Evolutionary conservation across 148 eudicot genomes (phyloP), one percentile per base, ranked within the genome.

Genomic region (Linanthus parryae): DNA sequence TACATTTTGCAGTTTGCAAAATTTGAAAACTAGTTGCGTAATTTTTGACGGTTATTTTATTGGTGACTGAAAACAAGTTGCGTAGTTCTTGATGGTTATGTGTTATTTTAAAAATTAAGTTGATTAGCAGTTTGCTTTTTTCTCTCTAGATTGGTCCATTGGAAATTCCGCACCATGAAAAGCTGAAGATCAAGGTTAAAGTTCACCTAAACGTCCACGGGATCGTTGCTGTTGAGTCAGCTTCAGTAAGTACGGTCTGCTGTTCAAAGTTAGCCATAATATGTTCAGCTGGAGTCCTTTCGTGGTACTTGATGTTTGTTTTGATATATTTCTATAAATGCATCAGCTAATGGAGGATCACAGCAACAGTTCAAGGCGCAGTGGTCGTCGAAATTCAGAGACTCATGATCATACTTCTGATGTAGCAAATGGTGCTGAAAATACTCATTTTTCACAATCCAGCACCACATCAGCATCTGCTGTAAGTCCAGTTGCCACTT

Each of bases 131-230:
- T n/a, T n/a, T n/a, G n/a, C n/a, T 38, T 14, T 25, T 44, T 54
- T 23, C 8, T 19, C 10, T 69, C 55, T 68, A 92, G 99, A 68
- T 92, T 74, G 98, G 95, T 44, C 88, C 96, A 34, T 78, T 82
- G 59, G 65, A 71, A 38, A 72, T 51, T 34, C 50, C 80, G 41
- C 59, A 64, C 29, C n/a, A 58, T 24, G 78, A 73, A 62, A 78
- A 56, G n/a, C 60, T 61, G 18, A 65, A 72, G 75, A 69, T 92
- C 1, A 88, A 88, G 60, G 65, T 82, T 17, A 88, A 69, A 65
- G 74, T 84, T 48, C 61, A 61, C 39, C 67, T 92, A 62, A 82
- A 82, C 55, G 72, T 84, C 26, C 68, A 84, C 61, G 96, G 96
- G 33, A 68, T 73, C 49, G 71, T 88, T 27, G 64, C 73, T 6